Evolutionary conservation across 306 rosid species (phyloP), one percentile per base, ranked within the genome.

Genomic region (Cicer pinnatifidum): DNA sequence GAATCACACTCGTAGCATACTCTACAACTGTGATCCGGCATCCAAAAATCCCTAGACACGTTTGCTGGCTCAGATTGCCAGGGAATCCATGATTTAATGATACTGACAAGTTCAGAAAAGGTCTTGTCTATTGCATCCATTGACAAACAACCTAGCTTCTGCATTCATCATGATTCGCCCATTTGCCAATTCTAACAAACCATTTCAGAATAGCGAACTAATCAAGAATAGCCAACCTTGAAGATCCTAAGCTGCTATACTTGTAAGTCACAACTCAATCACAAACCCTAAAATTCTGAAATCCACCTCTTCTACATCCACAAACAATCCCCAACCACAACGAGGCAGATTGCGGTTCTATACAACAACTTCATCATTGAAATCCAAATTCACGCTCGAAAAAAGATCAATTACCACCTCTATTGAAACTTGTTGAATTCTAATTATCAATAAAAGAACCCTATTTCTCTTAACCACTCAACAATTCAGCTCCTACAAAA

Each of bases 1-100:
- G 88, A 83, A 73, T 94, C 99, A 72, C 99, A 94, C 37, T 91
- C 97, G 60, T 94, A 94, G 76, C 99, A 94, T 46, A 91, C 93
- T 80, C 89, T 86, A 72, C 99, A 91, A 76, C 92, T 94, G 56
- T 77, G 82, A 69, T 94, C 99, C 1, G 96, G 97, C 97, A 94
- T 95, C 99, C 99, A 95, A 79, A 91, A 91, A 84, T 84, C 93
- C 75, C 91, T 84, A 0, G 97, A 87, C 73, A 95, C 89, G 50
- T 88, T 84, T 28, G 79, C 80, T 17, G 97, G 92, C 74, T 86
- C 93, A 8, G 93, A 82, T 50, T 81, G 82, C 96, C 96, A 73
- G 68, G 96, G 90, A 63, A 87, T 83, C 99, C 88, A 91, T 8
- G 97, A 85, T 80, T 85, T 95, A 78, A 88, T 17, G 17, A 78